Conservation (phyloP, 208 protist species). For the Acanthamoeba polyphaga region DNA sequence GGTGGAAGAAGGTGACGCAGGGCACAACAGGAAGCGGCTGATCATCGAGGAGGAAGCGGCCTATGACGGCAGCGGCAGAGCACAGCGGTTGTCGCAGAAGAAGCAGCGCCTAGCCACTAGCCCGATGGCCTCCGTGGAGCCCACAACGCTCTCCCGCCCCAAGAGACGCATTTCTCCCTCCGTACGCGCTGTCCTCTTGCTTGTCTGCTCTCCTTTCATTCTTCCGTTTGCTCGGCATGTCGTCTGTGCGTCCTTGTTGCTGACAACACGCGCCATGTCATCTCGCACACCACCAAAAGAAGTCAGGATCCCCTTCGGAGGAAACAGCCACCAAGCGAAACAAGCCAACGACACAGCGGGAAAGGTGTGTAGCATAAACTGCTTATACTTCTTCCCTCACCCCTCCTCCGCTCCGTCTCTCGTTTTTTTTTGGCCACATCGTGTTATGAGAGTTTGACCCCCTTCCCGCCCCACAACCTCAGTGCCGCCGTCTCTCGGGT, state of each 20-base stretch:
- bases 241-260: background rate
- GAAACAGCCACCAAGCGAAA: constrained; percentile 22
- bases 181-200: background rate
- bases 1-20: background rate
- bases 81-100: background rate
- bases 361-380: background rate
- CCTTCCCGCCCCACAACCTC: background rate
- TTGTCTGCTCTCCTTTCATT: too few species aligned
- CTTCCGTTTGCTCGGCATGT: background rate
- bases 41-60: constrained; percentile 6
- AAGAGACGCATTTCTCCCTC: constrained; percentile 43
- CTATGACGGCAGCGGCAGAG: background rate
- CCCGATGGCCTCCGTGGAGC: background rate
- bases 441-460: background rate
- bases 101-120: constrained; percentile 8
- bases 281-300: background rate
- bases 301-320: constrained; percentile 8
- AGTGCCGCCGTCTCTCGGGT: background rate
- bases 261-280: background rate
- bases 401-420: background rate
- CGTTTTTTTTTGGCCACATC: background rate
- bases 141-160: background rate
- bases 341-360: background rate
- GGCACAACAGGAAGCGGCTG: constrained; percentile 13
- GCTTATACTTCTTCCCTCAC: background rate